A percentile compares a stretch with the other conserved stretches of the same genome.
Evolutionary conservation across 306 rosid genomes (phyloP).

Genomic region (Prosopis cineraria): DNA sequence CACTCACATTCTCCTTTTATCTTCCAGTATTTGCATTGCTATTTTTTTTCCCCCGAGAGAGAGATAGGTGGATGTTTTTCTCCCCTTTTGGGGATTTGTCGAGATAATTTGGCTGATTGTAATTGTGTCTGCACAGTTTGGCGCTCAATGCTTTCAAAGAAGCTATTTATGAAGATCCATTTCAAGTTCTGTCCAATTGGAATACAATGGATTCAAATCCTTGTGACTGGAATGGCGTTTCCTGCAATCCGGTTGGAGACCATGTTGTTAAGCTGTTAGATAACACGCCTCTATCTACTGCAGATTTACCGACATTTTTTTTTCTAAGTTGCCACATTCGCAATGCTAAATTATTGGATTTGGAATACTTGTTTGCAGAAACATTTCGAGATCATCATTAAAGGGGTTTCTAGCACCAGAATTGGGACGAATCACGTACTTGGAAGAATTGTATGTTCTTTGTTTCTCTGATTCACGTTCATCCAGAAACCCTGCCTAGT

Average conservation of each 20-base stretch:
- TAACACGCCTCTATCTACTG: slow-evolving; percentile 30
- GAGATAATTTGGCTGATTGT: slow-evolving; percentile 1
- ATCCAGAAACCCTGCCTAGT: neutral
- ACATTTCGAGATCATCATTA: slow-evolving; percentile 76
- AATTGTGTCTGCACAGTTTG: slow-evolving; percentile 51
- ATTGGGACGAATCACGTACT: slow-evolving; percentile 68
- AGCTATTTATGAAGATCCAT: slow-evolving; percentile 87
- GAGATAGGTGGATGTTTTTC: neutral
- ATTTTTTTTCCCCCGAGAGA: slow-evolving; percentile 16
- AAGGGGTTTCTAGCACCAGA: slow-evolving; percentile 81
- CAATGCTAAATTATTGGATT: slow-evolving; percentile 32
- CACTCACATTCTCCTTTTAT: neutral
- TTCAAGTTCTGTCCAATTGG: slow-evolving; percentile 74
- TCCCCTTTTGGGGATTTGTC: neutral
- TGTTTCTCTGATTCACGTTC: neutral
- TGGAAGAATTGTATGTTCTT: slow-evolving; percentile 77
- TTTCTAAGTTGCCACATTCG: slow-evolving; percentile 32
- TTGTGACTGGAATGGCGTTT: slow-evolving; percentile 86
- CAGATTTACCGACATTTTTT: neutral
- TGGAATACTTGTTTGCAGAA: slow-evolving; percentile 56
- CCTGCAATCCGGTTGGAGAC: slow-evolving; percentile 57
- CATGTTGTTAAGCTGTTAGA: slow-evolving; percentile 87
- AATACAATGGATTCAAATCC: slow-evolving; percentile 77
- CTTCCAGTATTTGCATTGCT: slow-evolving; percentile 20
- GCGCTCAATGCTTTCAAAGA: slow-evolving; percentile 73